Base-by-base conservation (phyloP, 2,329 filamentous ascomycete species). In the Alternaria sp. region DNA sequence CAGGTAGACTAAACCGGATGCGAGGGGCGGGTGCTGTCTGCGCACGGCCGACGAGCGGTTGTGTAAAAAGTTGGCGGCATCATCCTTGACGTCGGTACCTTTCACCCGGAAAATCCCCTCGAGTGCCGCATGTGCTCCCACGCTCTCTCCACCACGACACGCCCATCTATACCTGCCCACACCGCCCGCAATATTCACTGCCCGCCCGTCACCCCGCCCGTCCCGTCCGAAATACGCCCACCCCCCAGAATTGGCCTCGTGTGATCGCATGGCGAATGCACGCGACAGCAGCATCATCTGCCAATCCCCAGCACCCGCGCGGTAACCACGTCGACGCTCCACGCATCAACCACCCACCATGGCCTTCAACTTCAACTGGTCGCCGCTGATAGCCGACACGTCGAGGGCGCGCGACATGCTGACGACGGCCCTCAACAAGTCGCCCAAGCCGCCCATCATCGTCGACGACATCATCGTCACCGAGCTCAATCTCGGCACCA, bases 331-430 rank as follows among this genome's bases (percentile, higher is more conserved):
- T 62, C 71, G 66, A 68, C 74, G 56, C 67, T 57, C 63, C 15
- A 47, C 59, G 54, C 59, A 32, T 28, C 40, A 45, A 54, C 19
- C 55, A 45, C 36, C 59, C 62, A 69, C 62, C 82, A 99, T 99
- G 96, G 96, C 96, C 73, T 99, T 99, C 91, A 98, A 98, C 86
- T 99, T 99, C 92, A 98, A 98, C 93, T 99, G 96, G 96, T 97
- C 93, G 88, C 96, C 96, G 78, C 87, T 99, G 70, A 96, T 96
- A 83, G 95, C 95, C 78, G 96, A 98, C 84, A 95, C 93, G 76
- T 89, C 91, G 79, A 91, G 93, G 73, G 95, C 96, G 55, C 92
- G 94, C 80, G 94, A 98, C 80, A 91, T 98, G 81, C 87, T 99
- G 74, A 99, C 96, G 25, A 91, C 92, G 61, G 96, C 96, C 36